Evolutionary conservation across 495 filamentous ascomycete genomes (phyloP).

Genomic region (Tuber magnatum): DNA sequence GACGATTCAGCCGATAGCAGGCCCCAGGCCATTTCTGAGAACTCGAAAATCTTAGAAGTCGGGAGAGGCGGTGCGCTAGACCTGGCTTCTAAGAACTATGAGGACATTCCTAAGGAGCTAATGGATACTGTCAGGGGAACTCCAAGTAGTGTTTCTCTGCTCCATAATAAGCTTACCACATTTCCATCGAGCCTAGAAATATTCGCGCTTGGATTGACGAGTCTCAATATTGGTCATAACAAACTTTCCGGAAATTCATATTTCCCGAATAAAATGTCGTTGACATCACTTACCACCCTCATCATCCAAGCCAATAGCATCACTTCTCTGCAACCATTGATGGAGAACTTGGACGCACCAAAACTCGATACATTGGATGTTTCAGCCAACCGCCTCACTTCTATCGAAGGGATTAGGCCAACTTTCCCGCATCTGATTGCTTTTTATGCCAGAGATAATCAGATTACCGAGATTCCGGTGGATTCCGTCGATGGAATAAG

Average conservation of each 20-base stretch:
- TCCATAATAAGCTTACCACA: slow-evolving; percentile 64
- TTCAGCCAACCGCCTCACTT: slow-evolving; percentile 65
- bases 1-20: slow-evolving; percentile 66
- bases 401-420: slow-evolving; percentile 53
- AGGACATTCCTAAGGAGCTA: slow-evolving; percentile 46
- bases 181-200: slow-evolving; percentile 63
- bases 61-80: slow-evolving; percentile 62
- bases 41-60: slow-evolving; percentile 23
- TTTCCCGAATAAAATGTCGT: slow-evolving; percentile 54
- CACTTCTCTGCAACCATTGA: slow-evolving; percentile 56
- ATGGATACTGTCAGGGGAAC: slow-evolving; percentile 45
- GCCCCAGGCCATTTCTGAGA: slow-evolving; percentile 3
- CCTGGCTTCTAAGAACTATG: slow-evolving; percentile 58
- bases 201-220: slow-evolving; percentile 60
- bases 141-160: slow-evolving; percentile 57
- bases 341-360: slow-evolving; percentile 59
- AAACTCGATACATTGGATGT: slow-evolving; percentile 67
- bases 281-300: slow-evolving; percentile 68
- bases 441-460: slow-evolving; percentile 69
- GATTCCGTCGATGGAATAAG: slow-evolving; percentile 67
- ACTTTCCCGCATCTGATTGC: slow-evolving; percentile 60
- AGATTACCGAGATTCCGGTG: slow-evolving; percentile 61
- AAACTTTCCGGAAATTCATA: slow-evolving; percentile 56
- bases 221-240: slow-evolving; percentile 74
- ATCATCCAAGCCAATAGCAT: slow-evolving; percentile 65